Evolutionary conservation across 2,329 filamentous ascomycete species (phyloP), one percentile per base, ranked within the genome.

Genomic region (Pseudopyrenochaeta lycopersici): DNA sequence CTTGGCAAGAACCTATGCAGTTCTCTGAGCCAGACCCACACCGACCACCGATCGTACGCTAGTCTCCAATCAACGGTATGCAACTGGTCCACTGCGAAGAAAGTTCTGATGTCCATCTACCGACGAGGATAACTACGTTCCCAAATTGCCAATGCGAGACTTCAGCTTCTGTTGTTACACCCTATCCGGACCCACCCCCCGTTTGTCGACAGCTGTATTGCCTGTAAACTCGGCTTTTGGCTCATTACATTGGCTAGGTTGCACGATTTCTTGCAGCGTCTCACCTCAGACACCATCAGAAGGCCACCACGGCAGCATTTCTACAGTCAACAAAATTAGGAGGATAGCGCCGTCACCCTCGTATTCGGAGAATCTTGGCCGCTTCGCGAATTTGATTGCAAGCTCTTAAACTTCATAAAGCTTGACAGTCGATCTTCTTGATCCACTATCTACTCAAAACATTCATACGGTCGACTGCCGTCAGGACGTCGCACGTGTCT

Each of bases 401-500:
- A 40, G 23, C 49, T 32, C n/a, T 44, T 36, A 21, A 35, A 15
- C 30, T 32, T 47, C 51, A 39, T 52, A 43, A 55, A 52, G 43
- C 38, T 39, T 49, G 29, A 48, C 52, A 35, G 39, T 15, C 42
- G 48, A 40, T 56, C 53, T 52, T 40, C 51, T 52, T 46, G 48
- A 30, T 39, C 40, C 31, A 33, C 45, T 44, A 27, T 60, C 35
- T 55, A 60, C 49, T 45, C 47, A 45, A 32, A 35, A 52, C 50
- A 45, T 41, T 44, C 49, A 46, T 41, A 40, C 52, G 41, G 41
- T 52, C 30, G 52, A 46, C n/a, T 27, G 39, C 48, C 42, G 43
- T 49, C 33, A 58, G 58, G 38, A 33, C 41, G 43, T 48, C 42
- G 52, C 60, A 58, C 58, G 41, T 55, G 56, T 47, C 12, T 49